Conservation (phyloP, 257 asterid genomes). For the Fraxinus pennsylvanica region DNA sequence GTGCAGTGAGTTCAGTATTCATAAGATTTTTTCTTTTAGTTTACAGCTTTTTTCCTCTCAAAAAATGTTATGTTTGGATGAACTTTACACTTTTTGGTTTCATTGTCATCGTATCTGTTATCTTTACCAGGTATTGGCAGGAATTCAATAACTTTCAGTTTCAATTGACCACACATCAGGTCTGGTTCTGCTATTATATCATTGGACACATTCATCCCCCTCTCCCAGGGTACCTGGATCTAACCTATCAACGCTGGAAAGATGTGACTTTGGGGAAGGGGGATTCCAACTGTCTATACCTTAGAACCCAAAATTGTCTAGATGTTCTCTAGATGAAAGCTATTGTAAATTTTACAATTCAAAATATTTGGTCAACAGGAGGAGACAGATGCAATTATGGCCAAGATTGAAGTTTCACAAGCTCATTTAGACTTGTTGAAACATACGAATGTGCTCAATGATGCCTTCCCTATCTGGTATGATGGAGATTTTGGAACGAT, state of each 20-base stretch:
- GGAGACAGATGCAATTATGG: conserved; percentile 87
- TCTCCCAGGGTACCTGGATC: not conserved
- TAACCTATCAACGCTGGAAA: not conserved
- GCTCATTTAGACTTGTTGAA: conserved; percentile 90
- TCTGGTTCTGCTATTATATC: conserved; percentile 30
- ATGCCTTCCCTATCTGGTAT: conserved; percentile 91
- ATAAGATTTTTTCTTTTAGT: not conserved
- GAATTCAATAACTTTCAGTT: conserved; percentile 92
- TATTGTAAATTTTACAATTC: conserved; percentile 3
- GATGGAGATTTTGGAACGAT: conserved; percentile 98
- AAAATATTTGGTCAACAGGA: conserved; percentile 54
- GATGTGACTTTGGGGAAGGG: conserved; percentile 11
- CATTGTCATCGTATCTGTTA: conserved; percentile 5
- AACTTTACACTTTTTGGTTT: not conserved
- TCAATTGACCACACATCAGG: conserved; percentile 93
- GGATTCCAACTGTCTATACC: conserved; percentile 16
- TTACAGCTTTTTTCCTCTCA: conserved; percentile 10
- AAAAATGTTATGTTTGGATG: not conserved
- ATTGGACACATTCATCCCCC: not conserved
- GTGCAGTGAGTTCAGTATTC: conserved; percentile 10
- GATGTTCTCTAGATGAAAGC: conserved; percentile 2
- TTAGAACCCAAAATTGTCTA: not conserved
- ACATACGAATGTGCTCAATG: conserved; percentile 83
- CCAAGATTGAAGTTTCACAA: conserved; percentile 95
- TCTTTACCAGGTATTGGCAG: conserved; percentile 78